Percentiles rank a stretch among this genome's conserved stretches.
Evolutionary conservation across 257 asterid genomes (phyloP).

Genomic region (Asclepias syriaca): DNA sequence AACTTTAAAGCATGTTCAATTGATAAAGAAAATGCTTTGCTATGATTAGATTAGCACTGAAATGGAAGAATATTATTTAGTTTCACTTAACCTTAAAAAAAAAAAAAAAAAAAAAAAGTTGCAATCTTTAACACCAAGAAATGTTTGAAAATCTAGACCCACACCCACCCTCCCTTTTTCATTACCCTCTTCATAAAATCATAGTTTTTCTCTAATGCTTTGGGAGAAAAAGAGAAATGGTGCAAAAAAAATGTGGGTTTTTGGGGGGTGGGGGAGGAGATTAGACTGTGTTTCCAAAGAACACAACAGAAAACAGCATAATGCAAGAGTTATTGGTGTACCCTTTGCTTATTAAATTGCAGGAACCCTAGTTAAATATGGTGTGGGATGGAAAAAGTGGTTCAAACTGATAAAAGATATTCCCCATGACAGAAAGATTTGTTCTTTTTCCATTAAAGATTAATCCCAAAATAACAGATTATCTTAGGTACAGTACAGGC

Average conservation of each 20-base stretch:
- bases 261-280: background rate
- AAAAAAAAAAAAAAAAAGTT: background rate
- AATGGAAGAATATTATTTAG: constrained; percentile 11
- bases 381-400: constrained; percentile 10
- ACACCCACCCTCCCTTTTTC: constrained; percentile 13
- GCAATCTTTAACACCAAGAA: constrained; percentile 33
- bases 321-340: constrained; percentile 11
- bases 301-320: constrained; percentile 19
- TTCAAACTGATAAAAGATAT: constrained; percentile 7
- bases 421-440: constrained; percentile 4
- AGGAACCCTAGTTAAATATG: constrained; percentile 3
- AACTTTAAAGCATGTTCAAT: constrained; percentile 6
- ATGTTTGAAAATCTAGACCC: constrained; percentile 32
- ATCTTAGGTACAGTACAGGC: constrained; percentile 9
- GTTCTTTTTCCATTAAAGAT: background rate
- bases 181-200: constrained; percentile 17
- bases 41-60: constrained; percentile 24
- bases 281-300: constrained; percentile 24
- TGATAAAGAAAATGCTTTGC: constrained; percentile 8
- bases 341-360: background rate
- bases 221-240: background rate
- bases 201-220: constrained; percentile 9
- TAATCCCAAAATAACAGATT: constrained; percentile 16
- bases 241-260: background rate
- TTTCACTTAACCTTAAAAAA: constrained; percentile 5